Base-by-base conservation (phyloP, 495 filamentous ascomycete genomes). In the Astrocystis sublimbata region DNA sequence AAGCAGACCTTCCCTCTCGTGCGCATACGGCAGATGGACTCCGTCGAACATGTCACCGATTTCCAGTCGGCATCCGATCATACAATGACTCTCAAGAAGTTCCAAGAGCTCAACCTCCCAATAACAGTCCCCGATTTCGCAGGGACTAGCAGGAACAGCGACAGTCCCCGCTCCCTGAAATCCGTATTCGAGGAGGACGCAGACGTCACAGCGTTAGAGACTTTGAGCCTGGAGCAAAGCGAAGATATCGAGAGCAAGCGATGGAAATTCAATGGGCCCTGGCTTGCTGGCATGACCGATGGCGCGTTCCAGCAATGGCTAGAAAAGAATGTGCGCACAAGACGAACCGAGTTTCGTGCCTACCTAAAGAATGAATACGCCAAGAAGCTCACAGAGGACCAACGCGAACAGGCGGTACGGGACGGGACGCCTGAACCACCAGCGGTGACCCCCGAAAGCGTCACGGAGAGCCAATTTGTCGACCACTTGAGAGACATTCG, bases 21-120 rank as follows among this genome's bases (percentile, higher is more conserved):
- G 38, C 82, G 89, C 36, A 78, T 97, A 58, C 79, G 75, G 59
- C 82, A 86, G 33, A 79, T 96, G 57, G 94, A 99, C 78, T 93
- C 92, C 6, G 85, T 86, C 61, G 92, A 97, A 76, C 91, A 96
- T 70, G 86, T 97, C 73, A 97, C 92, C 58, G 92, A 96, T 61
- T 99, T 91, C 77, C 83, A 87, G 58, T 92, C 90, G 40, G 89
- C 92, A 1, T 81, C 87, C 51, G 92, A 97, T 69, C 92, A 96
- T 72, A 85, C 87, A 24, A 76, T 91, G 64, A 92, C 91, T 10
- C 75, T 96, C 46, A 79, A 83, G 71, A 98, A 98, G 77, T 98
- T 88, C 81, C 89, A 92, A 67, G 92, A 97, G 70, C 55, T 87
- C 12, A 67, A 69, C 49, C 28, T 82, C 7, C 75, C 83, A 0